Conservation (phyloP, 1,284 basidiomycete genomes). For the Sanghuangporus sanghuang region DNA sequence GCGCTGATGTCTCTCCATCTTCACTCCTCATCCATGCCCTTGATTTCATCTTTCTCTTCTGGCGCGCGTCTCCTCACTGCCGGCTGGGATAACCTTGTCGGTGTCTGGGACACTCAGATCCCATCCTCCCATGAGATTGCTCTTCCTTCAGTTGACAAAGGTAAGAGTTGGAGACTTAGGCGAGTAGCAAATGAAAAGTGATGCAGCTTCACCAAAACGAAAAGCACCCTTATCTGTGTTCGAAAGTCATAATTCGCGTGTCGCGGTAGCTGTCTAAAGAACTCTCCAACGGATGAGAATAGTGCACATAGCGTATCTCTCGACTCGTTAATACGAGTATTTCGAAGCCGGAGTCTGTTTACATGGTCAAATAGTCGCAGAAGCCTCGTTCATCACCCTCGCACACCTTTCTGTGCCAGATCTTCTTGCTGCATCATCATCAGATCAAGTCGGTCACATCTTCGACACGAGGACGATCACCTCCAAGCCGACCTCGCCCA, state of each 20-base stretch:
- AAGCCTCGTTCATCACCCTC: conserved; percentile 67
- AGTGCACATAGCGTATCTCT: conserved; percentile 65
- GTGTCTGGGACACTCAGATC: conserved; percentile 70
- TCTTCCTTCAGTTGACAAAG: conserved; percentile 15
- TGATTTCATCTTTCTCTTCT: conserved; percentile 47
- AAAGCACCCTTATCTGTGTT: conserved; percentile 66
- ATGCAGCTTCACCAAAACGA: conserved; percentile 32
- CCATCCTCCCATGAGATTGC: conserved; percentile 60
- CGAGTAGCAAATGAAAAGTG: conserved; percentile 18
- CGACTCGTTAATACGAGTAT: conserved; percentile 69
- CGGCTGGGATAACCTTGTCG: conserved; percentile 77
- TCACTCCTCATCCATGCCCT: conserved; percentile 72
- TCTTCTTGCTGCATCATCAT: no score
- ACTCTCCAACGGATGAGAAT: conserved; percentile 22
- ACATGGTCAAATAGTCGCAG: conserved; percentile 60
- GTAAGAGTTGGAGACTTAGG: conserved; percentile 6
- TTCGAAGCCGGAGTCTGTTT: conserved; percentile 60
- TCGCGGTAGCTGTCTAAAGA: no score
- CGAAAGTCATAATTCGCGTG: no score
- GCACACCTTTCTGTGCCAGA: conserved; percentile 21
- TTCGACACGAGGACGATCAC: conserved; percentile 52
- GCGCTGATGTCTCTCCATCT: conserved; percentile 57
- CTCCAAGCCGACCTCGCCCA: conserved; percentile 44
- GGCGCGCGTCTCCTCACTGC: conserved; percentile 65
- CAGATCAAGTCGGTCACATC: no score